Conservation (phyloP, 2,329 filamentous ascomycete genomes). For the Venturia oleaginea region DNA sequence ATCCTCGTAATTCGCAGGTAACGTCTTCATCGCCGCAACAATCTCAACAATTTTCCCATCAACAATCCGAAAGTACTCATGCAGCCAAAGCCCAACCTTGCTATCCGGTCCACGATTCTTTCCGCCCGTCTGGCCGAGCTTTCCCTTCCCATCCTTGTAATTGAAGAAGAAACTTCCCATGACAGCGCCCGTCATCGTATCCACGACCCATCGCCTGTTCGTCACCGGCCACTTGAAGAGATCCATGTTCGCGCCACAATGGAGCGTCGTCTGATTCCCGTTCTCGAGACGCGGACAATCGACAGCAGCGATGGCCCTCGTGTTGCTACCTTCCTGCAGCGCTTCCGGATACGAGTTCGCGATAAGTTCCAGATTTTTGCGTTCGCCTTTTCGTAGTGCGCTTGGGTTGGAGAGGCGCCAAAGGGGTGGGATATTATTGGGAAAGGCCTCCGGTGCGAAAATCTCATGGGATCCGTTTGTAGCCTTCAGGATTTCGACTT, state of each 20-base stretch:
- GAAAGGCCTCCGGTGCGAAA: neutral
- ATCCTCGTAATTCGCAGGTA: neutral
- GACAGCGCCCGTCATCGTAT: neutral
- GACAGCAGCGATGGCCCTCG: neutral
- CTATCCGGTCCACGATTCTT: neutral
- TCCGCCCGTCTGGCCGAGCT: neutral
- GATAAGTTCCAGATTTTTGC: neutral
- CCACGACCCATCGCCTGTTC: conserved; percentile 6
- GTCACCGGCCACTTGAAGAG: conserved; percentile 8
- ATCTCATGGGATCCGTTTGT: neutral
- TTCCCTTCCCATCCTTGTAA: neutral
- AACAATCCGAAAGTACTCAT: conserved; percentile 5
- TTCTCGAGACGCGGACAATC: conserved; percentile 10
- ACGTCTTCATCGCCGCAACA: conserved; percentile 4
- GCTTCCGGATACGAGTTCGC: neutral
- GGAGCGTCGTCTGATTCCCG: conserved; percentile 1
- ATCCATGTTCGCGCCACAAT: conserved; percentile 5
- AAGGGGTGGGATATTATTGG: neutral
- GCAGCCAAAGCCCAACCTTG: conserved; percentile 1
- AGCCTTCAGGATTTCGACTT: neutral
- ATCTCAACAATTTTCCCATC: neutral
- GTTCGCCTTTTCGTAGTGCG: neutral
- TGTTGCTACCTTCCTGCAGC: neutral
- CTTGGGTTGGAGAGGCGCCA: neutral
- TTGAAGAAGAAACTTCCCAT: conserved; percentile 9